Base-by-base conservation (phyloP, 2,329 filamentous ascomycete species). In the Tothia fuscella region DNA sequence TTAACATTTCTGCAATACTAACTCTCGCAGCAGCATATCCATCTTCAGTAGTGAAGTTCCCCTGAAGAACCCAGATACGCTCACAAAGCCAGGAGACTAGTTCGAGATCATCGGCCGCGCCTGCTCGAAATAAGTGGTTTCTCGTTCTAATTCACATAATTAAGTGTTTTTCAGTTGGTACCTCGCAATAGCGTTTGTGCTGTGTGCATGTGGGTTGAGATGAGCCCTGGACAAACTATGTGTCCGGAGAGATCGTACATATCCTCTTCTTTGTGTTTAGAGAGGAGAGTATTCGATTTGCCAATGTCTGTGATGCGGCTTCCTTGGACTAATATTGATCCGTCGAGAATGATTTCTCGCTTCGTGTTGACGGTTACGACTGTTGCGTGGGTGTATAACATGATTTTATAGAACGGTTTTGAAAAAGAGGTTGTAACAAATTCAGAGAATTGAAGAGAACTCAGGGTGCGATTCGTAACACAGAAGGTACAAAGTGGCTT, bases 11-110 rank as follows among this genome's bases (percentile, higher is more conserved):
- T 0, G 56, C 53, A 22, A 59, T 56, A 0, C 57, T 62, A 30
- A 60, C 30, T 32, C 51, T 45, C 0, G 64, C 66, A 4, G 68
- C 67, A 3, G 64, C 60, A 49, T 70, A 70, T 14, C 67, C 68
- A 51, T 72, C 67, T 25, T 62, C 60, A 3, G 55, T 52, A 1
- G 60, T 64, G 49, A 66, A 67, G 34, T 62, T 62, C 1, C 61
- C 62, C 50, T 68, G 62, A 3, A 68, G 52, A 6, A 64, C 61
- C 68, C 68, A 71, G 31, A 71, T 68, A 2, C 61, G 55, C 47
- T 71, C 67, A 47, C 67, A 71, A 3, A 71, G 59, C 68, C 68
- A 72, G 1, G 61, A 61, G 14, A 70, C 65, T 5, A 72, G 57
- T 33, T 65, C 62, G 5, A 72, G 52, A 44, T 71, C 66, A 46